Conservation (phyloP, 257 asterid species). For the Nicotiana tabacum region DNA sequence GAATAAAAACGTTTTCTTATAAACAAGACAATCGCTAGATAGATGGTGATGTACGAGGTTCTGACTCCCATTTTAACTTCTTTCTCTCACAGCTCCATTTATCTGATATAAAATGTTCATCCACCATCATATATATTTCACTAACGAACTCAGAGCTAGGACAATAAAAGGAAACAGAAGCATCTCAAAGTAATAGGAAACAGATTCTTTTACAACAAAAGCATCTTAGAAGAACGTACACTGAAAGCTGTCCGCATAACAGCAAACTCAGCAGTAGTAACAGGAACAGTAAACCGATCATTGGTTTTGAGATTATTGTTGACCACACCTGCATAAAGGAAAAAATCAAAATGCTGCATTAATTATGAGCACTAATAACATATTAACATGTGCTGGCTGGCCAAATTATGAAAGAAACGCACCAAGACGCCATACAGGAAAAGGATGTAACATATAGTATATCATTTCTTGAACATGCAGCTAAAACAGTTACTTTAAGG, state of each 20-base stretch:
- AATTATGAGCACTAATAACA: neutral
- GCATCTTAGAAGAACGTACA: slow-evolving; percentile 36
- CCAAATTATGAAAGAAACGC: neutral
- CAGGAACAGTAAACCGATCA: slow-evolving; percentile 79
- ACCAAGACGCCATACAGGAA: neutral
- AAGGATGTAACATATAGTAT: neutral
- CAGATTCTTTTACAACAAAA: neutral
- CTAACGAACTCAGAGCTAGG: neutral
- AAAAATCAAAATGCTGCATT: neutral
- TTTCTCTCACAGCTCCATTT: neutral
- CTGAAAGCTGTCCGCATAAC: slow-evolving; percentile 82
- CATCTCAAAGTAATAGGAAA: neutral
- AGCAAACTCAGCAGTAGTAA: slow-evolving; percentile 86
- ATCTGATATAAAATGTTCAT: neutral
- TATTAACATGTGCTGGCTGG: neutral
- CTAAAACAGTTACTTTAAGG: neutral
- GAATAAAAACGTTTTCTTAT: neutral
- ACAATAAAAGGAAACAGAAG: neutral
- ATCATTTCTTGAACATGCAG: neutral
- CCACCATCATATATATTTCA: neutral
- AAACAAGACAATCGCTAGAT: neutral
- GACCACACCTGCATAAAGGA: slow-evolving; percentile 59
- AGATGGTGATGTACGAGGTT: neutral
- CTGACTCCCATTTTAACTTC: neutral
- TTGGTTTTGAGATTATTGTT: slow-evolving; percentile 59